Evolutionary conservation across 305 asterid genomes (phyloP), one percentile per base, ranked within the genome.

Genomic region (Striga hermonthica): DNA sequence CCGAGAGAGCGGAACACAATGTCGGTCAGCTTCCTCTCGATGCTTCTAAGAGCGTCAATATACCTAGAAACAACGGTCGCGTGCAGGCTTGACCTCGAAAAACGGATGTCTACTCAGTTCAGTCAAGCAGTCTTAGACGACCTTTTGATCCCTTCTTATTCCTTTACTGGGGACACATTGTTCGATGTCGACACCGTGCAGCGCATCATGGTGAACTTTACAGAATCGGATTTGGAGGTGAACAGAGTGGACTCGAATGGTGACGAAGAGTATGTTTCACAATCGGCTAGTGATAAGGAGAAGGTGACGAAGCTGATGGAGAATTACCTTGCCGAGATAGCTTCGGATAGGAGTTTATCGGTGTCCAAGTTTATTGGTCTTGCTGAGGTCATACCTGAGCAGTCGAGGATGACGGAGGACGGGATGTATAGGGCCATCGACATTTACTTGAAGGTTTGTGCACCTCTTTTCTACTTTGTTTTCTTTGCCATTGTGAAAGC

Each of bases 351-450:
- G 0, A 93, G 83, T 57, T 62, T 93, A 37, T 73, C 92, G 0
- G 95, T 88, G 14, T 70, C 84, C 2, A 88, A 74, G 78, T 88
- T 93, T 80, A 73, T 73, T 6, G 57, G 76, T 57, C 78, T 93
- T 31, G 86, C 96, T 5, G 94, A 88, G 66, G 81, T 90, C 14
- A 72, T 90, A 39, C 98, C 98, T 0, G 98, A 88, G 37, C 94
- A 79, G 65, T 73, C 91, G 4, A 81, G 90, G 65, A 39, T 73
- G 41, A 86, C 95, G 1, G 98, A 93, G 50, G 98, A 93, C 62
- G 96, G 97, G 49, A 88, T 88, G 84, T 93, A 93, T 70, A 78
- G 97, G 45, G 89, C 96, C 70, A 83, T 84, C 38, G 97, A 93
- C 76, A 93, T 93, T 68, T 90, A 81, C 82, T 71, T 93, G 82